A percentile compares a stretch with the other conserved stretches of the same genome.
Conservation (phyloP, 2,329 filamentous ascomycete genomes). For the Pseudogymnoascus sp. region DNA sequence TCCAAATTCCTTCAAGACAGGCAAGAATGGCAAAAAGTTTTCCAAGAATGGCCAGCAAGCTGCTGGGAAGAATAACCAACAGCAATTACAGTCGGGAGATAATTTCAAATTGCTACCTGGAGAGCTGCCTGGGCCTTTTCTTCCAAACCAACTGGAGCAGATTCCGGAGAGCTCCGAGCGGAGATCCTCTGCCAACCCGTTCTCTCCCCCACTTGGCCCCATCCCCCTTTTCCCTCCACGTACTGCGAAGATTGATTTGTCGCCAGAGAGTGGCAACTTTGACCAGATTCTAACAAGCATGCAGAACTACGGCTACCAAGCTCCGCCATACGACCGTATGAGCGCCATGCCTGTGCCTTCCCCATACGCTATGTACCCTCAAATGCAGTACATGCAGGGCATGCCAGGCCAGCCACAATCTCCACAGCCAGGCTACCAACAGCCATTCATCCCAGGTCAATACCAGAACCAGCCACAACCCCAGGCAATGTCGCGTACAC, state of each 20-base stretch:
- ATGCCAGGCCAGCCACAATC: constrained; percentile 35
- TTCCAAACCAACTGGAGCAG: background rate
- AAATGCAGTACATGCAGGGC: constrained; percentile 45
- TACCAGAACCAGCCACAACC: constrained; percentile 46
- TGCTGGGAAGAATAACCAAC: constrained; percentile 8
- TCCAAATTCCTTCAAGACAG: constrained; percentile 16
- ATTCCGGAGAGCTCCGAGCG: constrained; percentile 14
- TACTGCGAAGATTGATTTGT: constrained; percentile 47
- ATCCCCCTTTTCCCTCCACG: constrained; percentile 21
- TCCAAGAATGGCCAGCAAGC: constrained; percentile 6
- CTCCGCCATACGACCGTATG: constrained; percentile 43
- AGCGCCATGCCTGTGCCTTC: constrained; percentile 32
- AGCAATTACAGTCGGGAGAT: background rate
- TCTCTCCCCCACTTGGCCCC: constrained; percentile 11
- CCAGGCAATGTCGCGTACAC: constrained; percentile 70
- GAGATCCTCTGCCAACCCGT: constrained; percentile 14
- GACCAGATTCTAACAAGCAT: constrained; percentile 53
- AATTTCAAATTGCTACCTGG: background rate
- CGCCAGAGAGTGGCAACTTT: constrained; percentile 63
- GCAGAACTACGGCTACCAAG: constrained; percentile 57
- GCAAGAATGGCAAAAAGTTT: background rate
- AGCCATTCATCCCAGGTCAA: constrained; percentile 30
- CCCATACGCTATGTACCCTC: constrained; percentile 35
- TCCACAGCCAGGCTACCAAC: constrained; percentile 41
- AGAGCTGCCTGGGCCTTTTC: background rate